Base-by-base conservation (phyloP, 306 rosid genomes). In the Ziziphus jujuba region DNA sequence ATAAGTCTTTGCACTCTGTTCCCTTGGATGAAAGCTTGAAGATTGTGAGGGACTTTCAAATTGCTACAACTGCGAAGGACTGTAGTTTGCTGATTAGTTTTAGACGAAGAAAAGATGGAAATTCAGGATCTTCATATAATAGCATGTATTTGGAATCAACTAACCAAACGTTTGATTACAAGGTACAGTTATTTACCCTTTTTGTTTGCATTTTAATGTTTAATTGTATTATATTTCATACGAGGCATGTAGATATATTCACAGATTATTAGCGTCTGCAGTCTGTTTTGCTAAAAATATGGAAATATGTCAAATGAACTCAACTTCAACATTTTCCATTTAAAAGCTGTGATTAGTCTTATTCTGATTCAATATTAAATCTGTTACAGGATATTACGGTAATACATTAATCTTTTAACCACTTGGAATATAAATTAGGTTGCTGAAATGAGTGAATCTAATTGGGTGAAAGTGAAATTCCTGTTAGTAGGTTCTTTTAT, bases 31-130 rank as follows among this genome's bases (percentile, higher is more conserved):
- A 85, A 80, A 88, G 86, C 76, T 67, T 88, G 85, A 95, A 77
- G 80, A 77, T 77, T 63, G 92, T 95, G 58, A 87, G 78, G 84
- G 74, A 95, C 83, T 90, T 82, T 78, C 65, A 88, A 75, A 88
- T 82, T 69, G 97, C 95, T 65, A 80, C 99, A 65, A 88, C 92
- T 52, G 92, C 90, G 28, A 95, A 90, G 73, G 97, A 90, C 89
- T 95, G 95, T 77, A 95, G 99, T 81, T 80, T 95, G 84, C 85
- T 87, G 84, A 72, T 95, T 66, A 75, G 91, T 81, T 95, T 95
- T 65, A 85, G 87, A 83, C 92, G 75, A 64, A 81, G 73, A 71
- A 75, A 63, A 77, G 82, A 64, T 47, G 85, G 77, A 60, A 75
- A 63, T 63, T 71, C 65, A 52, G 89, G 64, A 71, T 78, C 91